These are phyloP conservation scores for Paracoccidioides brasiliensis DNA, from an alignment of 2,329 filamentous ascomycete genomes.

Conservation along the genomic window DNA sequence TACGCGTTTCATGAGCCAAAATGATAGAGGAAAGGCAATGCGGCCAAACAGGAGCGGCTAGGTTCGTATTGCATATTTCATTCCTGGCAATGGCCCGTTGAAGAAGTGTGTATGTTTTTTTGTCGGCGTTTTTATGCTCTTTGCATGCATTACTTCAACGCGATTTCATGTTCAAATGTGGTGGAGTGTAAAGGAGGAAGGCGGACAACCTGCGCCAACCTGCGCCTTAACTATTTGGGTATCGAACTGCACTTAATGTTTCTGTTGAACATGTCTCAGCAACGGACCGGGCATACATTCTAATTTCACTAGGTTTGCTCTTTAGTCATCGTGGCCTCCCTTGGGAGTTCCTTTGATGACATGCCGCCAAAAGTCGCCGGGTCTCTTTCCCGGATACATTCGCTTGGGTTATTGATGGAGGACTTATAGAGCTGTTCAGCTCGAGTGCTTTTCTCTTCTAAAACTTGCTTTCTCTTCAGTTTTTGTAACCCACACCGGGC, in stretches of 20 bases:
- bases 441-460: background rate
- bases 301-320: background rate
- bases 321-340: no score
- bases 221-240: background rate
- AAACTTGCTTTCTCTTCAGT: background rate
- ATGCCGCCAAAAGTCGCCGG: no score
- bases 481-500: background rate
- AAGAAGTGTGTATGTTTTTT: background rate
- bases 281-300: background rate
- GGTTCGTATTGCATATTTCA: no score
- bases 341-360: no score
- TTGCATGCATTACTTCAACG: background rate
- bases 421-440: background rate
- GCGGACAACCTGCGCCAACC: background rate
- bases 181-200: background rate
- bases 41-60: background rate
- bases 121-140: background rate
- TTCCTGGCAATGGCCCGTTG: background rate
- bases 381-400: no score
- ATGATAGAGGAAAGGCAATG: background rate
- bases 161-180: background rate
- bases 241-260: background rate
- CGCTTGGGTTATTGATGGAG: no score
- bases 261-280: no score
- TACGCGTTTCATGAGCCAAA: slow-evolving; percentile 1